Conservation (phyloP, 2,329 filamentous ascomycete species). For the Trichoderma pleuroti region DNA sequence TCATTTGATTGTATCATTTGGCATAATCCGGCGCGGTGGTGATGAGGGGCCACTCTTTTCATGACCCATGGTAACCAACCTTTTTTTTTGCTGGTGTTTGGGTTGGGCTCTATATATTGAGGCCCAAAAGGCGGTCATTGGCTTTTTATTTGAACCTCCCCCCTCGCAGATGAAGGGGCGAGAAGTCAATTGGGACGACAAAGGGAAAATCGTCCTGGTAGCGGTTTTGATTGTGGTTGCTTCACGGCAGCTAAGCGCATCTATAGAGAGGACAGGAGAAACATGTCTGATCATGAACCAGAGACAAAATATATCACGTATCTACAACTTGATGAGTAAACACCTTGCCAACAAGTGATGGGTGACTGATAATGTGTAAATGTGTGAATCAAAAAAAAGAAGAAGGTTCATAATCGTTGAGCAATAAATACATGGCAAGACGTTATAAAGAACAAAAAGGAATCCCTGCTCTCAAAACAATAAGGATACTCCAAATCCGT, state of each 20-base stretch:
- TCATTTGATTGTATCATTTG: slow-evolving; percentile 26
- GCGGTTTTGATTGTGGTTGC: slow-evolving; percentile 21
- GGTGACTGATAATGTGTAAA: not conserved
- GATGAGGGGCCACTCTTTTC: slow-evolving; percentile 18
- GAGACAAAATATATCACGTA: not conserved
- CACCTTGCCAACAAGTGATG: not conserved
- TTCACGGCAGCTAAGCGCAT: slow-evolving; percentile 24
- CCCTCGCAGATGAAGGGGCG: not conserved
- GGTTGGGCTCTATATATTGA: not conserved
- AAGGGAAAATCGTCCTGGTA: slow-evolving; percentile 17
- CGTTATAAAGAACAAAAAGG: not conserved
- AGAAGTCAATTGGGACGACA: not conserved
- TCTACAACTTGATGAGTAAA: not conserved
- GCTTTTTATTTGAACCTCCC: not conserved
- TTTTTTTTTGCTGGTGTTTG: not conserved
- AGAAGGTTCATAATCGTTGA: not conserved
- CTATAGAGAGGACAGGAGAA: slow-evolving; percentile 12
- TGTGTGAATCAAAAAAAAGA: not conserved
- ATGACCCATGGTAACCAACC: not conserved
- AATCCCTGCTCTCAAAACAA: not conserved
- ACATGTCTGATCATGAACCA: slow-evolving; percentile 18
- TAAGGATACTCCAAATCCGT: not conserved
- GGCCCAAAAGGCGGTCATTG: not conserved
- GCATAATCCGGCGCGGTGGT: slow-evolving; percentile 30
- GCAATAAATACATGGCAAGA: not conserved